These are phyloP conservation scores for Diaporthe caulivora DNA, from an alignment of 2,329 filamentous ascomycete species.

Conservation along the genomic window DNA sequence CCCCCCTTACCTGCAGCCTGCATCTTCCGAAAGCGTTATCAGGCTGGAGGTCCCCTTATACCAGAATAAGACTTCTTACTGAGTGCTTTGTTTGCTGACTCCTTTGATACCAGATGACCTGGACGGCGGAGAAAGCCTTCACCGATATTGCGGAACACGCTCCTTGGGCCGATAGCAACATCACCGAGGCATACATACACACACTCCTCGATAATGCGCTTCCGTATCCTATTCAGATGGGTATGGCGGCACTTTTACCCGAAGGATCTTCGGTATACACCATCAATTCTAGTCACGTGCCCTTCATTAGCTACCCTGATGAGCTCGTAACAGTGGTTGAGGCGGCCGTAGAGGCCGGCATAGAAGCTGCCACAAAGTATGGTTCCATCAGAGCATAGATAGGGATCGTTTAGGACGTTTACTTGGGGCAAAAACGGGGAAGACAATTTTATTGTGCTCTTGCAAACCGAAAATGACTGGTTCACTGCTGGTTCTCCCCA, in stretches of 20 bases:
- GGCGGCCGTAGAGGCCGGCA: background rate
- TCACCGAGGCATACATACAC: background rate
- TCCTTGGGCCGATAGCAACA: background rate
- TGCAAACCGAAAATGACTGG: no score
- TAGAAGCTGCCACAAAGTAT: background rate
- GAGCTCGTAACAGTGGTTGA: background rate
- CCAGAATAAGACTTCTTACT: no score
- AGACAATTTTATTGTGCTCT: no score
- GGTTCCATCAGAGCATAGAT: background rate
- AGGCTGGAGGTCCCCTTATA: no score
- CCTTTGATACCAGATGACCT: background rate
- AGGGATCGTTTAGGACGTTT: no score
- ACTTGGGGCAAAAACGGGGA: no score
- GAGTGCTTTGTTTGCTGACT: no score
- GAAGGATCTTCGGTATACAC: background rate
- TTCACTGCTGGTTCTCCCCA: no score
- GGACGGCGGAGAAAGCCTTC: background rate
- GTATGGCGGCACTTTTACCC: background rate
- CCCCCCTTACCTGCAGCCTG: no score
- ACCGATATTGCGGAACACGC: background rate
- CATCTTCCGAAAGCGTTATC: no score
- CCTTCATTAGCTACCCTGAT: background rate
- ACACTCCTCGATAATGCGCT: conserved; percentile 8
- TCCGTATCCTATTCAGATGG: background rate
- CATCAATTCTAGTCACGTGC: background rate